A percentile compares a stretch with the other conserved stretches of the same genome.
These are phyloP conservation scores for Nitzschia sp. DNA, from an alignment of 108 stramenopile species.

Conservation along the genomic window DNA sequence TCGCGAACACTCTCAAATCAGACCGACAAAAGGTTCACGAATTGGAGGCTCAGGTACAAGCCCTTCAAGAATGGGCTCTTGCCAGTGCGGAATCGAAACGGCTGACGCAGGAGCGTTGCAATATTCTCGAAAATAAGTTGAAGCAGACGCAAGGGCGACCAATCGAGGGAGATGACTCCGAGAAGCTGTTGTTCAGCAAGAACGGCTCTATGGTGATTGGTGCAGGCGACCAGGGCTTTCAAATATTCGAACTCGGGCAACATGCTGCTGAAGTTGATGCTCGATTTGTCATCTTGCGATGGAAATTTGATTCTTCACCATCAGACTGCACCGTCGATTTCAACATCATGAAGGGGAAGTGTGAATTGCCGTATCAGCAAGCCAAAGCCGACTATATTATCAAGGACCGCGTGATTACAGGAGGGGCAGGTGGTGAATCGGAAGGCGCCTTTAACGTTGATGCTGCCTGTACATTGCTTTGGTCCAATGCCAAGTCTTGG, in stretches of 20 bases:
- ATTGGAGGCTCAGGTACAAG: constrained; percentile 76
- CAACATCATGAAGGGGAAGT: constrained; percentile 73
- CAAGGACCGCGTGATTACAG: constrained; percentile 57
- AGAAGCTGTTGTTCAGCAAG: constrained; percentile 54
- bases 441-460: constrained; percentile 73
- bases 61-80: constrained; percentile 86
- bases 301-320: constrained; percentile 86
- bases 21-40: constrained; percentile 73
- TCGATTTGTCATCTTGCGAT: constrained; percentile 62
- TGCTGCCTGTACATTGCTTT: constrained; percentile 78
- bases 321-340: constrained; percentile 66
- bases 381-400: constrained; percentile 56
- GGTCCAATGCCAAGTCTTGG: constrained; percentile 87
- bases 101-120: constrained; percentile 62
- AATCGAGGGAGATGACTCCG: constrained; percentile 18
- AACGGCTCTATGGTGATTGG: constrained; percentile 81
- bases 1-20: constrained; percentile 55
- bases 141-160: constrained; percentile 39
- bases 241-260: constrained; percentile 49
- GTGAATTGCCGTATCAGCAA: constrained; percentile 51
- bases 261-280: constrained; percentile 41
- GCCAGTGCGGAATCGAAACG: constrained; percentile 80
- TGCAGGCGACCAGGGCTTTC: constrained; percentile 62
- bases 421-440: constrained; percentile 81
- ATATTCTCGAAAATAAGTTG: constrained; percentile 64